Base-by-base conservation (phyloP, 2,329 filamentous ascomycete genomes). In the Podosphaera xanthii region DNA sequence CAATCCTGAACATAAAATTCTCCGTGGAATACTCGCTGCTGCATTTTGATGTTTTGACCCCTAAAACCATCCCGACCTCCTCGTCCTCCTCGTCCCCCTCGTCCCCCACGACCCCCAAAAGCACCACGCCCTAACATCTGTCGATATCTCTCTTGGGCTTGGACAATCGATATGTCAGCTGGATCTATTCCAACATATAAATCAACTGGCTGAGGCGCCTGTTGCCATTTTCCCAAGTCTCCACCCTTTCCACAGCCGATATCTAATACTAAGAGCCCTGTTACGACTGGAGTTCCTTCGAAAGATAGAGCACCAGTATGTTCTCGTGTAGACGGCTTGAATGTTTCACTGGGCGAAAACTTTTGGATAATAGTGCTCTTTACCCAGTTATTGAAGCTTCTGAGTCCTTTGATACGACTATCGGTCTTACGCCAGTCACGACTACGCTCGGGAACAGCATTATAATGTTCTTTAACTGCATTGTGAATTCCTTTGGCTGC, bases 371-470 rank as follows among this genome's bases (percentile, higher is more conserved):
- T 81, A 57, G 87, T 91, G 69, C 88, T 95, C 76, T 98, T 98
- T 72, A 98, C 80, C 92, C 92, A 98, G 71, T 98, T 98, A 74
- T 98, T 98, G 76, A 95, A 92, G 64, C 86, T 87, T 58, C 92
- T 82, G 58, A 98, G 75, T 0, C 92, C 92, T 73, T 94, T 95
- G 75, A 98, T 98, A 67, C 87, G 85, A 71, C 87, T 94, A 67
- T 94, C 89, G 5, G 88, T 94, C 69, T 86, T 88, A 57, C 92
- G 82, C 91, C 92, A 98, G 67, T 96, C 89, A 59, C 91, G 82
- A 10, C 92, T 92, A 36, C 90, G 81, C 73, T 98, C 86, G 0
- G 91, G 91, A 0, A 97, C 91, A 44, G 86, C 84, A 71, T 98
- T 98, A 77, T 98, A 98, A 71, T 96, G 91, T 64, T 94, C 84